Evolutionary conservation across 2,329 filamentous ascomycete genomes (phyloP), one percentile per base, ranked within the genome.

Genomic region (Exserohilum rostratum): DNA sequence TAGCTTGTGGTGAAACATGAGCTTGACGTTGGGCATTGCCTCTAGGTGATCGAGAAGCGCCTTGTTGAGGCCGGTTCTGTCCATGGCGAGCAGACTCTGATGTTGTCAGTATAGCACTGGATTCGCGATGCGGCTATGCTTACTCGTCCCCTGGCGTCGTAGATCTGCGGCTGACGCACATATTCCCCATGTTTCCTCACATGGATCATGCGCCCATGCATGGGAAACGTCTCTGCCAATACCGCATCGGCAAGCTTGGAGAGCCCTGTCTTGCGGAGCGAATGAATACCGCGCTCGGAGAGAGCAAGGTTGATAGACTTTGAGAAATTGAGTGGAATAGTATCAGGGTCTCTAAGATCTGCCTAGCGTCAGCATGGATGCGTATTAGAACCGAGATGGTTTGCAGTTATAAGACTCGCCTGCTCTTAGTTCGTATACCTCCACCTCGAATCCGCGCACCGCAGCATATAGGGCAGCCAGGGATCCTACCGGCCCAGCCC

Each of bases 251-350:
- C 79, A 31, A 98, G 83, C 3, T 81, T 83, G 3, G 85, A 78
- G 29, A 87, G 83, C 22, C 86, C 85, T 1, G 90, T 86, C 65
- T 90, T 81, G 47, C 85, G 84, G 77, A 99, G 88, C 18, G 93
- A 90, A 74, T 95, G 90, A 73, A 98, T 93, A 29, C 95, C 95
- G 54, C 95, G 87, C 73, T 98, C 93, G 0, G 95, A 98, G 0
- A 99, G 82, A 18, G 95, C 93, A 50, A 99, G 79, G 71, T 99
- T 99, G 80, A 99, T 99, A n/a, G 95, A 98, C 75, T 92, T 96
- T 57, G 93, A 96, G 72, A 97, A 97, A 76, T 97, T 97, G 57
- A 98, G 82, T 3, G 93, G 93, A 27, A 87, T 87, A 0, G 90
- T 96, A 2, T 86, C 84, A 2, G 90, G 87, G 72, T 96, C 87